Base-by-base conservation (phyloP, 2,329 filamentous ascomycete genomes). In the Massarina eburnea region DNA sequence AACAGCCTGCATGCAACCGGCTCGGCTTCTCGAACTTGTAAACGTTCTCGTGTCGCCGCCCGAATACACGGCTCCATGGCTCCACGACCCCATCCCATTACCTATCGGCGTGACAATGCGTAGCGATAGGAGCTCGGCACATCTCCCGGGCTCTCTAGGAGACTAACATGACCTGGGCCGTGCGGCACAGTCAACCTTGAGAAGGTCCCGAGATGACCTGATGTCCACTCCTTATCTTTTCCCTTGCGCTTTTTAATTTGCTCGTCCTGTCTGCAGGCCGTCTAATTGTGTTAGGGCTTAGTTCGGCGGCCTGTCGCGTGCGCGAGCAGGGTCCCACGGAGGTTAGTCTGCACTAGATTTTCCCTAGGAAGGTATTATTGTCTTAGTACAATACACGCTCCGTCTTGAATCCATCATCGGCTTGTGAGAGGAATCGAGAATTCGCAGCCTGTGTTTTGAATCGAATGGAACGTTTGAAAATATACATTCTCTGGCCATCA, bases 241-340 rank as follows among this genome's bases (percentile, higher is more conserved):
- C 27, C 41, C n/a, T 12, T n/a, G 15, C 14, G 14, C 30, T 8
- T 37, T 21, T 38, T 27, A 45, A 40, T 41, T 7, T 41, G 41
- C 22, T 36, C 9, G 32, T 40, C 20, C 21, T 32, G n/a, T 27
- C n/a, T 34, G 21, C 43, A 36, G 27, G 19, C 33, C 34, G 37
- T 35, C 29, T 40, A 44, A 44, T 41, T n/a, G 6, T 22, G 26
- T 17, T 17, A 21, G 33, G 29, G 39, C 39, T 35, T 35, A 19
- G 33, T 21, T 39, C 35, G 22, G 7, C 7, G 24, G 12, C 24
- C n/a, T 30, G 27, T 30, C 27, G 27, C n/a, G 27, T 30, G 27
- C n/a, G n/a, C n/a, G n/a, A n/a, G n/a, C n/a, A n/a, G n/a, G n/a
- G n/a, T n/a, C n/a, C n/a, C n/a, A n/a, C n/a, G n/a, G n/a, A n/a